Evolutionary conservation across 345 rosid species (phyloP), one percentile per base, ranked within the genome.

Genomic region (Tarenaya hassleriana): DNA sequence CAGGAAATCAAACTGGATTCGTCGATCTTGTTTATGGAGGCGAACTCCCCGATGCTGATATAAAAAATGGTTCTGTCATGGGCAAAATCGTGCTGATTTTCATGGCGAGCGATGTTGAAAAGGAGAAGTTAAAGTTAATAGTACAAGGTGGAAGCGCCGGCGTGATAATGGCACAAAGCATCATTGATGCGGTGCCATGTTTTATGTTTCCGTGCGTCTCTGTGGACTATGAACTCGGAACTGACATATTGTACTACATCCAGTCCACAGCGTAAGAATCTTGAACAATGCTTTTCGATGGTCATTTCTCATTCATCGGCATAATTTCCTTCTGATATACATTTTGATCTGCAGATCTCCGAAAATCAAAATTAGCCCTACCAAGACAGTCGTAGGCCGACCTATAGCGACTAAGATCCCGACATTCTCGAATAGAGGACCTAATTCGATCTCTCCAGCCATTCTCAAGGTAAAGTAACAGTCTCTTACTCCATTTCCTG

Each of bases 401-500:
- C 75, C 77, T 11, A 43, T 69, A 1, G 46, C 72, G 37, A 44
- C 77, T 14, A 69, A 67, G 18, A 65, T 75, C 20, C 50, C 83
- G 15, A 29, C 35, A 17, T 78, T 78, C 52, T 70, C 83, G 19
- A 58, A 72, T 11, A 72, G 88, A 73, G 84, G 88, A 31, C 88
- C 84, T 39, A 82, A 75, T 51, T 76, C 85, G 4, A 44, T 82
- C n/a, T 68, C 80, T 42, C 70, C 70, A 20, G 64, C 70, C 1
- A 58, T 66, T 52, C 60, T 66, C 2, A 66, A 66, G n/a, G n/a
- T n/a, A n/a, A n/a, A n/a, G n/a, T n/a, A n/a, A n/a, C n/a, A n/a
- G n/a, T n/a, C n/a, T n/a, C n/a, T n/a, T n/a, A n/a, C n/a, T n/a
- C n/a, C n/a, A n/a, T n/a, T n/a, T n/a, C n/a, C n/a, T n/a, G n/a